phyloP scores from a whole-genome alignment of 2,329 filamentous ascomycete genomes.

The Penicillium sp. region DNA sequence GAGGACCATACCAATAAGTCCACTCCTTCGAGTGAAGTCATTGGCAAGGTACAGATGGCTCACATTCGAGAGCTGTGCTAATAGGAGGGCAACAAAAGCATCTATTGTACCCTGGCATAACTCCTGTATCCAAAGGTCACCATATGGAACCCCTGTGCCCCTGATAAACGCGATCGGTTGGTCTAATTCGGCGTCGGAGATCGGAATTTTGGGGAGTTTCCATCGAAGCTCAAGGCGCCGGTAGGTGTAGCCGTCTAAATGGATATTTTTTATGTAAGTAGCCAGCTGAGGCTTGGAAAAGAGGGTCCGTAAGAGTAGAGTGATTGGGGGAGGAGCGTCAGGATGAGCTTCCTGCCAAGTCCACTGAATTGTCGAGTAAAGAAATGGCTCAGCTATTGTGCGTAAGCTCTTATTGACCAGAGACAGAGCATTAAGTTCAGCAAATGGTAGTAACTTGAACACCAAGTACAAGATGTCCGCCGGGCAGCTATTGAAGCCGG shows the following conservation, averaged over 20 bases:
- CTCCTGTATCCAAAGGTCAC: constrained; percentile 16
- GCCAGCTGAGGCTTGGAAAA: constrained; percentile 19
- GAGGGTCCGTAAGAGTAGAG: constrained; percentile 17
- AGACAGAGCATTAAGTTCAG: constrained; percentile 14
- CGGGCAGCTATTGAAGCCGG: constrained; percentile 7
- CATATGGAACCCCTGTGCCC: constrained; percentile 4
- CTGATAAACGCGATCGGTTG: constrained; percentile 7
- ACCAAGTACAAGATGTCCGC: constrained; percentile 17
- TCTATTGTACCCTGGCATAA: constrained; percentile 17
- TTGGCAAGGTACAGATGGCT: constrained; percentile 12
- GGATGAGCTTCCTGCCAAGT: constrained; percentile 8
- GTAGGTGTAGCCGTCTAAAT: constrained; percentile 6
- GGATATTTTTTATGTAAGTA: constrained; percentile 11
- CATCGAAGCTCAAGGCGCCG: background rate
- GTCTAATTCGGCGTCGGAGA: constrained; percentile 7
- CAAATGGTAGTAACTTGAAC: constrained; percentile 14
- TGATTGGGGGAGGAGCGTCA: constrained; percentile 14
- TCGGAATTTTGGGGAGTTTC: background rate
- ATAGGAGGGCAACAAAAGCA: constrained; percentile 20
- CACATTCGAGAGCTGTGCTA: constrained; percentile 18
- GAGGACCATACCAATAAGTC: constrained; percentile 14
- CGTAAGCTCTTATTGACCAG: constrained; percentile 15
- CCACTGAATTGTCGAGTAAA: constrained; percentile 22
- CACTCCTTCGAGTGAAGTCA: constrained; percentile 9
- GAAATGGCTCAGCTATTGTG: constrained; percentile 15